These are phyloP conservation scores for Xylaria hypoxylon DNA, from an alignment of 2,329 filamentous ascomycete genomes.

Conservation along the genomic window DNA sequence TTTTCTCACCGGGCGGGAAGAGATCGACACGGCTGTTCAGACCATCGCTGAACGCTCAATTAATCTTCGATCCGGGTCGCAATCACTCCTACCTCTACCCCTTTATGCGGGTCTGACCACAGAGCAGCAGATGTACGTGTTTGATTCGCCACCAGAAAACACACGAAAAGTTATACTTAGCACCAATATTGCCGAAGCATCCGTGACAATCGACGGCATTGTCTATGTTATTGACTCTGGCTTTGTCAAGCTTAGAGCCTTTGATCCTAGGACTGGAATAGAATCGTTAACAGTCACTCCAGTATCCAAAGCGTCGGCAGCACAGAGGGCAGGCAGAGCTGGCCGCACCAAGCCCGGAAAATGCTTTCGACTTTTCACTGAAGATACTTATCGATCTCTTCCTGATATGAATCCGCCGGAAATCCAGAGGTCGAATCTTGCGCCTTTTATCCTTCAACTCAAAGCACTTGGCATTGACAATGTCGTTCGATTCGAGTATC, in stretches of 20 bases:
- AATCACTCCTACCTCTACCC: constrained; percentile 76
- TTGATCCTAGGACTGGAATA: constrained; percentile 85
- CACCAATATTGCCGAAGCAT: constrained; percentile 97
- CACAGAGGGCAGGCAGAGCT: constrained; percentile 88
- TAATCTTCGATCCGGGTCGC: constrained; percentile 69
- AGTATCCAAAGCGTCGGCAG: constrained; percentile 91
- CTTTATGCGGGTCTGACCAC: constrained; percentile 90
- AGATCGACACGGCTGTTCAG: constrained; percentile 87
- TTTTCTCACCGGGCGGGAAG: constrained; percentile 91
- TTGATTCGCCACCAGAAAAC: constrained; percentile 83
- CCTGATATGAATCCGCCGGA: constrained; percentile 84
- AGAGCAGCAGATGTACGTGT: constrained; percentile 95
- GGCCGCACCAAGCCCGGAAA: constrained; percentile 91
- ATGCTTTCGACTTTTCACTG: constrained; percentile 92
- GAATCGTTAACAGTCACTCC: constrained; percentile 86
- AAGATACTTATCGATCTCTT: constrained; percentile 74
- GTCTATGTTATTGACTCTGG: constrained; percentile 91
- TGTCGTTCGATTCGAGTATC: constrained; percentile 87
- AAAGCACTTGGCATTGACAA: constrained; percentile 97
- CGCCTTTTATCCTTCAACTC: constrained; percentile 87
- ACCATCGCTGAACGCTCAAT: constrained; percentile 78
- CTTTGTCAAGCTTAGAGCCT: constrained; percentile 89
- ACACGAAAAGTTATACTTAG: constrained; percentile 92
- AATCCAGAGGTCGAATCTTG: constrained; percentile 91
- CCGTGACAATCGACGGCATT: constrained; percentile 92